phyloP scores from a whole-genome alignment of 768 basidiomycete species.

The Suillus discolor region DNA sequence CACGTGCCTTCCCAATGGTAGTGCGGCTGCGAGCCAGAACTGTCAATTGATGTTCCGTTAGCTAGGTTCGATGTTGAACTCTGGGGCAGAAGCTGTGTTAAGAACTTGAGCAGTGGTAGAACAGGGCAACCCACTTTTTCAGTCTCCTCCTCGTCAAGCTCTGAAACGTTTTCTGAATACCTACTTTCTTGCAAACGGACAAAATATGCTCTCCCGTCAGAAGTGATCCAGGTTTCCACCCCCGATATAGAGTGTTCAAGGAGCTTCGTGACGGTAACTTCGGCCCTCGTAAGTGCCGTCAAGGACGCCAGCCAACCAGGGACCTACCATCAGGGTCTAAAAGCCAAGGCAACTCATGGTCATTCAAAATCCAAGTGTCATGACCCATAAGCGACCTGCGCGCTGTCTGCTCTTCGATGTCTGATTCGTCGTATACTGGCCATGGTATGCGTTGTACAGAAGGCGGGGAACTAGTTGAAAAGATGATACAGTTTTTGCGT shows the following conservation, averaged over 20 bases:
- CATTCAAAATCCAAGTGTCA: conserved; percentile 72
- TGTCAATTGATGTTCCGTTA: conserved; percentile 14
- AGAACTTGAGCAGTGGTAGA: background rate
- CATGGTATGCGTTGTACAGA: conserved; percentile 85
- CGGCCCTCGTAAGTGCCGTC: background rate
- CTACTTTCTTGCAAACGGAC: conserved; percentile 59
- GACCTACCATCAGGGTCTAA: conserved; percentile 68
- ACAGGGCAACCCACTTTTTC: conserved; percentile 41
- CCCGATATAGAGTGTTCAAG: conserved; percentile 52
- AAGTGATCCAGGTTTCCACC: conserved; percentile 83
- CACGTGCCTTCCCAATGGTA: conserved; percentile 75
- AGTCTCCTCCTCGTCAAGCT: conserved; percentile 51
- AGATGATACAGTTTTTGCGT: conserved; percentile 65
- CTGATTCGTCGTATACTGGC: conserved; percentile 55
- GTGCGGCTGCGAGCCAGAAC: conserved; percentile 16
- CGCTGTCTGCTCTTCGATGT: conserved; percentile 36
- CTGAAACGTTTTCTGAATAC: conserved; percentile 6
- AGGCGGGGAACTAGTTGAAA: conserved; percentile 74
- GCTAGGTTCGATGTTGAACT: conserved; percentile 18
- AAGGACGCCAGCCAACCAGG: background rate
- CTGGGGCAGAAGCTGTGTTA: background rate
- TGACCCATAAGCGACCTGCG: conserved; percentile 46
- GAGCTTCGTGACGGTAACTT: conserved; percentile 73
- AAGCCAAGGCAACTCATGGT: conserved; percentile 73
- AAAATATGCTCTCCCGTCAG: conserved; percentile 82